Conservation (phyloP, 2,329 filamentous ascomycete species). For the Boeremia lycopersici region DNA sequence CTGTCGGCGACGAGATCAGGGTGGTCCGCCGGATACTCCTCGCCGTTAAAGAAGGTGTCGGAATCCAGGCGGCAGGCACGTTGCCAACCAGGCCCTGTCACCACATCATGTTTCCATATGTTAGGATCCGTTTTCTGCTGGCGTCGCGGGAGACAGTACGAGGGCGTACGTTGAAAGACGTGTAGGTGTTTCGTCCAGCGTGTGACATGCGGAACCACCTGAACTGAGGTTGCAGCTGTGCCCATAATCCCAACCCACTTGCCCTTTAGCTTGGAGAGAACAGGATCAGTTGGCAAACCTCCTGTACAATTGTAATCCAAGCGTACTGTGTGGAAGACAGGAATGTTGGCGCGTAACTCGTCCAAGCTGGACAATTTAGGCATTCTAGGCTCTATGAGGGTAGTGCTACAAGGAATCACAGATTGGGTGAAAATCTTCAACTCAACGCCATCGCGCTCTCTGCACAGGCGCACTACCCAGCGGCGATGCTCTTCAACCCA, state of each 20-base stretch:
- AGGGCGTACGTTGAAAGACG: conserved; percentile 54
- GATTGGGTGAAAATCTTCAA: not conserved
- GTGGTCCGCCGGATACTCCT: conserved; percentile 33
- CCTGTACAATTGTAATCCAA: conserved; percentile 51
- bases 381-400: conserved; percentile 25
- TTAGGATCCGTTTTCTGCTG: conserved; percentile 49
- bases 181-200: conserved; percentile 44
- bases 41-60: conserved; percentile 40
- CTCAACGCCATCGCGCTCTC: conserved; percentile 12
- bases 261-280: conserved; percentile 4
- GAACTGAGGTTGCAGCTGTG: conserved; percentile 52
- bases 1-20: conserved; percentile 56
- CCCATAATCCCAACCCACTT: conserved; percentile 53
- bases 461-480: conserved; percentile 22
- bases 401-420: not conserved
- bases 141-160: conserved; percentile 42
- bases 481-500: conserved; percentile 21
- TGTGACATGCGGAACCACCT: conserved; percentile 50
- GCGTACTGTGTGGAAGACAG: conserved; percentile 52
- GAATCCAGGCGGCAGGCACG: conserved; percentile 52
- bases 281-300: not conserved
- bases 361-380: conserved; percentile 51
- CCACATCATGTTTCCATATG: conserved; percentile 27
- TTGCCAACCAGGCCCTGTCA: conserved; percentile 55
- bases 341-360: conserved; percentile 42